Evolutionary conservation across 495 filamentous ascomycete species (phyloP).

Genomic region (Mytilinidion resinicola): DNA sequence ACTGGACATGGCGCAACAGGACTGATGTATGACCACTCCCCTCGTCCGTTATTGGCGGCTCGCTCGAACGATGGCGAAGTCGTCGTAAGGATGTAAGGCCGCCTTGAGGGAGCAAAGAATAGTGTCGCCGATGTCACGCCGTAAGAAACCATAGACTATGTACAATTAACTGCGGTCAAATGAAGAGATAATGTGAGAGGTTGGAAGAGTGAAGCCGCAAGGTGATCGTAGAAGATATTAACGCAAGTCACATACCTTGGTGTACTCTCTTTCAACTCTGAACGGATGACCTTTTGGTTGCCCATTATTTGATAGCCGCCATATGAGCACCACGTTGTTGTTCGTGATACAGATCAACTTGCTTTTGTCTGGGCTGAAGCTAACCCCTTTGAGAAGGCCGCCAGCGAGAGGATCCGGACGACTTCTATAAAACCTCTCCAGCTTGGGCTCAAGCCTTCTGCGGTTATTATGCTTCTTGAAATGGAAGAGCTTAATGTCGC

Average conservation of each 20-base stretch:
- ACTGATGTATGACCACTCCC: background rate
- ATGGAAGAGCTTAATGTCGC: conserved; percentile 1
- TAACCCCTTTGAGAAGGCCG: background rate
- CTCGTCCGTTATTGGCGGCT: background rate
- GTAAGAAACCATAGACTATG: background rate
- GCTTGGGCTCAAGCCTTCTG: background rate
- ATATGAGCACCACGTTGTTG: background rate
- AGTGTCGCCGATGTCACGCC: background rate
- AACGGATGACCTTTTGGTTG: background rate
- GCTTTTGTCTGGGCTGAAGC: background rate
- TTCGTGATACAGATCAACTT: conserved; percentile 1
- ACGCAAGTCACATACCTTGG: background rate
- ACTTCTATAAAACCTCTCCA: background rate
- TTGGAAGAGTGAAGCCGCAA: too few relatives aligned
- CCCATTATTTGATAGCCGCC: background rate
- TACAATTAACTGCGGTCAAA: background rate
- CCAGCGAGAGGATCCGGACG: background rate
- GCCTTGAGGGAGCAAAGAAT: background rate
- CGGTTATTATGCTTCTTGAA: background rate
- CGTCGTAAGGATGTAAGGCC: background rate
- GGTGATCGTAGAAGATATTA: too few relatives aligned
- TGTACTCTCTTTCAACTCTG: background rate
- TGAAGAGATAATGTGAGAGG: too few relatives aligned
- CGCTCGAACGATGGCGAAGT: background rate
- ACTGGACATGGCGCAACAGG: background rate